Base-by-base conservation (phyloP, 1,284 basidiomycete genomes). In the Spongispora temasekensis region DNA sequence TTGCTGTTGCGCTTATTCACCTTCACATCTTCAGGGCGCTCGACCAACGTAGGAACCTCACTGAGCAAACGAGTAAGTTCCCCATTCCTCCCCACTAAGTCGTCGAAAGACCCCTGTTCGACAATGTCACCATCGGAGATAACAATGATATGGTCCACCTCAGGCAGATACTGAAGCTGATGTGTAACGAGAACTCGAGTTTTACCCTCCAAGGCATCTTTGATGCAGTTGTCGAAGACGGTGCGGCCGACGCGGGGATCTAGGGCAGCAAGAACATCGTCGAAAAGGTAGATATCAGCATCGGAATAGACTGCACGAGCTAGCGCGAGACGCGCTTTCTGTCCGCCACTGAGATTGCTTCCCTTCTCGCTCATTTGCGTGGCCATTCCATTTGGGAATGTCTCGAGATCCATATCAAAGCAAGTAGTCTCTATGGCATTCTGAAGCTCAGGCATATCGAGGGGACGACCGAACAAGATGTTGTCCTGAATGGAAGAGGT, bases 111-210 rank as follows among this genome's bases (percentile, higher is more conserved):
- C 13, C 81, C 82, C 69, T 81, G 80, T 59, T 77, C 78, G 12
- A 71, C 62, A 44, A 83, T 71, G 5, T 70, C 71, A 7, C 82
- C 81, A 51, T 71, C 62, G 28, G 87, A 70, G 12, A 79, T 77
- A 25, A 88, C 77, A n/a, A 87, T 79, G 68, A 79, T 85, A 55
- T 83, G 79, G 15, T 85, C 82, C 23, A 86, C 75, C 5, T 83
- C 80, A 51, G 77, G 78, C 34, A 80, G 79, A 67, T 88, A 79
- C 25, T 81, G 78, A 40, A 87, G 78, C 64, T 87, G 86, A 71
- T 88, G 86, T 5, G 86, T 88, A 35, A 89, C 84, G 3, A 89
- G 76, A 30, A 89, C 66, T 9, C 88, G 77, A 0, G 87, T 89
- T 57, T 71, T 71, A 1, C 61, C 71, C 5, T 61, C 61, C 34